phyloP scores from a whole-genome alignment of 768 basidiomycete genomes.

The Macrolepiota dolichaula region DNA sequence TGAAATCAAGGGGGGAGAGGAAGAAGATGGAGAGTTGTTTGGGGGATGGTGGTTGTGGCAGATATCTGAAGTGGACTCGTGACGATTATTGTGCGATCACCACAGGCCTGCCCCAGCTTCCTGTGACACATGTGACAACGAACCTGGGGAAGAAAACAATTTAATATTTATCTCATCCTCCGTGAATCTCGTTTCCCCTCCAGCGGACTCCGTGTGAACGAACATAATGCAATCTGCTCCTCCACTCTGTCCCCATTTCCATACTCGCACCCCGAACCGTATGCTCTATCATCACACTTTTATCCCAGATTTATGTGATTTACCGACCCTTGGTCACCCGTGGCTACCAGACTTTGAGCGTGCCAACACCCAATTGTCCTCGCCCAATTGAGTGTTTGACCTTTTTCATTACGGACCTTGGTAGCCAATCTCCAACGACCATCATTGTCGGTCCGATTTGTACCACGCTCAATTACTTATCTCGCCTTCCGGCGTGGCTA shows the following conservation, averaged over 20 bases:
- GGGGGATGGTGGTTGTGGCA: conserved; percentile 18
- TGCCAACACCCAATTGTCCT: not conserved
- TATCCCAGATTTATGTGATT: not conserved
- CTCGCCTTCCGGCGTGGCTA: too few species aligned
- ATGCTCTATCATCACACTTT: not conserved
- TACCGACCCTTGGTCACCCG: not conserved
- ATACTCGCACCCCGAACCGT: too few species aligned
- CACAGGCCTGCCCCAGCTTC: not conserved
- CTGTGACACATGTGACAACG: not conserved
- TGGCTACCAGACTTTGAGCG: not conserved
- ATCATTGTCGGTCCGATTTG: too few species aligned
- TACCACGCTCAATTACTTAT: too few species aligned
- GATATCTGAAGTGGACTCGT: conserved; percentile 16
- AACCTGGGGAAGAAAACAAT: not conserved
- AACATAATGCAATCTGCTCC: not conserved
- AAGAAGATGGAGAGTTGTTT: conserved; percentile 9
- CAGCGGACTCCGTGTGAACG: not conserved
- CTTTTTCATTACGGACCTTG: not conserved
- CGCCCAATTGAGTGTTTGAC: too few species aligned
- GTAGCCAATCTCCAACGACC: too few species aligned
- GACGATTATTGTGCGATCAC: conserved; percentile 14
- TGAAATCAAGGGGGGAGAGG: not conserved
- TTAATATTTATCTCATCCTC: conserved; percentile 9
- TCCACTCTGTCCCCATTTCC: not conserved
- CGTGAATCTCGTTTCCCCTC: conserved; percentile 3